Percentiles rank a stretch among this genome's conserved stretches.
phyloP scores from a whole-genome alignment of 768 basidiomycete genomes.

The Ramaria sp. region DNA sequence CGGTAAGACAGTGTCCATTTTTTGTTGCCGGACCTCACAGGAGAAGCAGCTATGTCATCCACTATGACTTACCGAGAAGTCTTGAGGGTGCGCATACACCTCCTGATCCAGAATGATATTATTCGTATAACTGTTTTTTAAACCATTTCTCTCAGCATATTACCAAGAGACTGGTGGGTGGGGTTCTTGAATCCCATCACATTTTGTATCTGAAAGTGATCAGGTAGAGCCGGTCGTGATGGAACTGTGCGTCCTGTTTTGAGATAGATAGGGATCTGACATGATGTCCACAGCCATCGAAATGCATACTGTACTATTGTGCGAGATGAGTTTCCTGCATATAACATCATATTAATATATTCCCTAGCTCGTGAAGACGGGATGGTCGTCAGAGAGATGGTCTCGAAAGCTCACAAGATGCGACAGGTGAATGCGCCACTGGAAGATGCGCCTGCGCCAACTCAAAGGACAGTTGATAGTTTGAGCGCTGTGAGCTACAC shows the following conservation, averaged over 20 bases:
- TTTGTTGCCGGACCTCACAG: background rate
- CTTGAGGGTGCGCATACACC: conserved; percentile 49
- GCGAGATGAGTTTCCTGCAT: conserved; percentile 14
- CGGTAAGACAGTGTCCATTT: conserved; percentile 28
- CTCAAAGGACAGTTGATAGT: conserved; percentile 58
- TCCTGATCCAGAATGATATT: background rate
- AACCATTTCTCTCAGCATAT: conserved; percentile 39
- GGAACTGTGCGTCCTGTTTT: conserved; percentile 39
- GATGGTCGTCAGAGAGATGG: conserved; percentile 40
- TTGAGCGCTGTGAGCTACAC: conserved; percentile 36
- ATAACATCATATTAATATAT: background rate
- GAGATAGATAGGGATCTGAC: background rate
- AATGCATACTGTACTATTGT: conserved; percentile 81
- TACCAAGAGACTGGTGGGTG: conserved; percentile 75
- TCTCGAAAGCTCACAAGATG: conserved; percentile 34
- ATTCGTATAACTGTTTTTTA: background rate
- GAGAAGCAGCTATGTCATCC: conserved; percentile 53
- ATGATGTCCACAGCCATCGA: conserved; percentile 44
- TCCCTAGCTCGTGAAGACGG: conserved; percentile 66
- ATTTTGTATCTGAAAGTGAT: too few relatives aligned
- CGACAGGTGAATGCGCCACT: conserved; percentile 31
- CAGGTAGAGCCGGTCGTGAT: conserved; percentile 74
- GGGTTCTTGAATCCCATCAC: too few relatives aligned
- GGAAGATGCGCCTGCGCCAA: conserved; percentile 42
- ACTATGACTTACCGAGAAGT: conserved; percentile 75